A percentile compares a stretch with the other conserved stretches of the same genome.
Evolutionary conservation across 148 eudicot genomes (phyloP).

Genomic region (Persicaria tinctoria): DNA sequence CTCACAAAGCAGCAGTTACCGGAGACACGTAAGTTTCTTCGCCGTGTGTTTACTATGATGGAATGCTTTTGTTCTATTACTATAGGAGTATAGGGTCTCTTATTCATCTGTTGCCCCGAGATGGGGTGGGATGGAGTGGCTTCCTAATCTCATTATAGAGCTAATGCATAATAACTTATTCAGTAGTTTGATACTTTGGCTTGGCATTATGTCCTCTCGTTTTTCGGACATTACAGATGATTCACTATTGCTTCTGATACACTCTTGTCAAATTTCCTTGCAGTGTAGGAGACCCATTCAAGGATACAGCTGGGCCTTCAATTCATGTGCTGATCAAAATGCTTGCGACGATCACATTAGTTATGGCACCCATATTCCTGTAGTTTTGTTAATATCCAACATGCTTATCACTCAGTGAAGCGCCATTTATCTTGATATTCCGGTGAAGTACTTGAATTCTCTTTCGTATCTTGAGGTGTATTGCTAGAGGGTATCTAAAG

Average conservation of each 20-base stretch:
- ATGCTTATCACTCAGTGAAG: constrained; percentile 7
- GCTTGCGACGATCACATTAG: constrained; percentile 96
- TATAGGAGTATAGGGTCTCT: not conserved
- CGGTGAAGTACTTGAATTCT: not conserved
- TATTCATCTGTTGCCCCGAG: not conserved
- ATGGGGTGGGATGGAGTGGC: not conserved
- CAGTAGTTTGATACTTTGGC: not conserved
- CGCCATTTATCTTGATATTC: constrained; percentile 3
- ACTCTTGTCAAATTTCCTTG: constrained; percentile 16
- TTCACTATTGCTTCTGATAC: not conserved
- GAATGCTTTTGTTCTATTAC: not conserved
- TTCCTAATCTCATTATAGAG: not conserved
- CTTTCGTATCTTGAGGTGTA: constrained; percentile 7
- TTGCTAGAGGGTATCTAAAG: constrained; percentile 1
- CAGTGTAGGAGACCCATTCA: constrained; percentile 99
- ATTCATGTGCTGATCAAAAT: constrained; percentile 92
- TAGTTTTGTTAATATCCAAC: constrained; percentile 19
- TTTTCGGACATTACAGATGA: not conserved
- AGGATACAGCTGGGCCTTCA: constrained; percentile 99
- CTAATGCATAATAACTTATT: not conserved
- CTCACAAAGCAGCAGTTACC: constrained; percentile 93
- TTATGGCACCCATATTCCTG: constrained; percentile 95
- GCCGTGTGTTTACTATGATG: not conserved
- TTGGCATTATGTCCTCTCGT: not conserved
- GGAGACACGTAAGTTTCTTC: constrained; percentile 90